These are phyloP conservation scores for Epichloe sylvatica DNA, from an alignment of 2,329 filamentous ascomycete genomes.

Conservation along the genomic window DNA sequence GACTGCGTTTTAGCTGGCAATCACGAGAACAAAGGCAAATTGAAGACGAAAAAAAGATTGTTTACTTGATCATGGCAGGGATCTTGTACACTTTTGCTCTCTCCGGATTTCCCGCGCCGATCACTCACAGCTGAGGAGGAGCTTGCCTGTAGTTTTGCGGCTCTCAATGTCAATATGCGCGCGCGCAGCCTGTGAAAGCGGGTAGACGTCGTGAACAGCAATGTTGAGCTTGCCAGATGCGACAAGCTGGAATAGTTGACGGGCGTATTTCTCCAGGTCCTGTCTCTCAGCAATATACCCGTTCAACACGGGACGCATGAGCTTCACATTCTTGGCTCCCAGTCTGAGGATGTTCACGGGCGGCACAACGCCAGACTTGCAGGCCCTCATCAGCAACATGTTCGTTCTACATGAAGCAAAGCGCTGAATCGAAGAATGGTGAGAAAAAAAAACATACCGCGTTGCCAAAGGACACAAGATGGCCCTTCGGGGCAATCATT, in stretches of 20 bases:
- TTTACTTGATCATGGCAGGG: no score
- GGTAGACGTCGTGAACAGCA: conserved; percentile 63
- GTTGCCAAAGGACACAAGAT: conserved; percentile 67
- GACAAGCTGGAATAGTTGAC: conserved; percentile 62
- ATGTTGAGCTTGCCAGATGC: conserved; percentile 55
- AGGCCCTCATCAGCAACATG: no score
- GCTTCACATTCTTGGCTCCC: conserved; percentile 58
- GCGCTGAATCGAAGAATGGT: no score
- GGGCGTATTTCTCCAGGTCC: conserved; percentile 56
- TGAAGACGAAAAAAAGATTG: not conserved
- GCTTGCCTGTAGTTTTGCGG: conserved; percentile 70
- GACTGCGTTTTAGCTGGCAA: not conserved
- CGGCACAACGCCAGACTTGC: conserved; percentile 54
- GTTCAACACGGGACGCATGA: conserved; percentile 62
- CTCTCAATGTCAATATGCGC: conserved; percentile 69
- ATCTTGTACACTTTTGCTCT: not conserved
- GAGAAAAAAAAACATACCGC: conserved; percentile 35
- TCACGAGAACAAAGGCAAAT: not conserved
- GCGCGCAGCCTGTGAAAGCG: conserved; percentile 53
- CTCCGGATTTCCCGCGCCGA: not conserved
- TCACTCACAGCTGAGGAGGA: conserved; percentile 53
- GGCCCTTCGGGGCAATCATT: conserved; percentile 62
- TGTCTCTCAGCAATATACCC: conserved; percentile 55
- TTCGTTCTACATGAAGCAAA: no score
- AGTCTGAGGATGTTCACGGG: conserved; percentile 46